Evolutionary conservation across 129 eudicot genomes (phyloP), one percentile per base, ranked within the genome.

Genomic region (Centaurea solstitialis): DNA sequence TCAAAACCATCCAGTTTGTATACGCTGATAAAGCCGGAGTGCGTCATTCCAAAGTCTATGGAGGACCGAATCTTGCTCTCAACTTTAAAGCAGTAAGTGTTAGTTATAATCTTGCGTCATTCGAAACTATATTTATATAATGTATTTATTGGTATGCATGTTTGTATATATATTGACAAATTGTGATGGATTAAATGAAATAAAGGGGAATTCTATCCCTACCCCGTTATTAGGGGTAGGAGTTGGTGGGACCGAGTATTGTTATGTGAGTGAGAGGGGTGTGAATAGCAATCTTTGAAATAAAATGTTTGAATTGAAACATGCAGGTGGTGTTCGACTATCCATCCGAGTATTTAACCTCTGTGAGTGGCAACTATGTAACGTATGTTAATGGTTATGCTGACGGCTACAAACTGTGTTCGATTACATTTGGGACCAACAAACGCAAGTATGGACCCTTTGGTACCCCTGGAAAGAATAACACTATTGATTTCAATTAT

Each of bases 321-420:
- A 26, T n/a, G 23, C 76, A 72, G 62, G 33, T 72, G 45, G 4
- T 18, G 20, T 40, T 72, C 15, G 26, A 72, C 9, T 72, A 40
- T 40, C 76, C 76, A 41, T 72, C 76, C 39, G 61, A 70, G 8
- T 70, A 13, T 17, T 22, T 70, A 33, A 17, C 75, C 17, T 70
- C 23, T 37, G 21, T 70, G 10, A 26, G 75, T 70, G 75, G 75
- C 20, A 41, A 37, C 1, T 26, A n/a, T n/a, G n/a, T n/a, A n/a
- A n/a, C n/a, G 37, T 70, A 70, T 47, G 9, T 39, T 39, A 1
- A 5, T 0, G 45, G 7, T 5, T 4, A 3, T 4, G 20, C 15
- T 35, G 12, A 33, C 2, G 2, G 1, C 6, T 37, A 70, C 26
- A 5, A 24, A 18, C 38, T 70, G 21, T 33, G 47, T 18, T 6